Evolutionary conservation across 768 basidiomycete species (phyloP).

Genomic region (Roridomyces roridus): DNA sequence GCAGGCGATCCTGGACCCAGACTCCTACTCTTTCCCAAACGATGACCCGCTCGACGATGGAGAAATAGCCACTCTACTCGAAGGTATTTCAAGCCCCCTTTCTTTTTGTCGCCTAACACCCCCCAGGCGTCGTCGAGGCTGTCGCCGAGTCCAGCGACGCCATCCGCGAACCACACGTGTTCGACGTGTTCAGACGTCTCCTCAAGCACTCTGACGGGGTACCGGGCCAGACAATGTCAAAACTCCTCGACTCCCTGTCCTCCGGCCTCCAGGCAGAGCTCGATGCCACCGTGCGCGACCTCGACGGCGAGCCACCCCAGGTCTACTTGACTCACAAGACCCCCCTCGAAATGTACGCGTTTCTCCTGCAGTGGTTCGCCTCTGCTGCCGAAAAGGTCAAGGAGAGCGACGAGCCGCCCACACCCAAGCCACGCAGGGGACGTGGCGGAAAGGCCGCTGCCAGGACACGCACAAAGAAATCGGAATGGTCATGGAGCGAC

Average conservation of each 20-base stretch:
- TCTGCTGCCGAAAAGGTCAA: conserved; percentile 80
- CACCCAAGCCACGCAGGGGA: conserved; percentile 59
- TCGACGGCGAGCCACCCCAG: conserved; percentile 73
- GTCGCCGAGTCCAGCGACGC: conserved; percentile 79
- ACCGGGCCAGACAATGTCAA: conserved; percentile 72
- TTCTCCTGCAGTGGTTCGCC: conserved; percentile 93
- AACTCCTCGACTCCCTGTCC: conserved; percentile 85
- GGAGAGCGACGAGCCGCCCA: conserved; percentile 52
- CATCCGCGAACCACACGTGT: conserved; percentile 69
- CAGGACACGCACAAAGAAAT: conserved; percentile 45
- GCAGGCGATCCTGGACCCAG: conserved; percentile 63
- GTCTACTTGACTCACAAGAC: conserved; percentile 65
- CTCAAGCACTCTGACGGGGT: conserved; percentile 77
- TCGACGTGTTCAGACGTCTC: conserved; percentile 83
- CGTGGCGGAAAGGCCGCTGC: conserved; percentile 62
- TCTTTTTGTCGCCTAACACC: background rate
- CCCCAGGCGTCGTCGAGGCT: conserved; percentile 77
- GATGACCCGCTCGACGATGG: conserved; percentile 69
- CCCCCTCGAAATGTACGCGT: conserved; percentile 90
- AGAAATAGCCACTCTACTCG: conserved; percentile 60
- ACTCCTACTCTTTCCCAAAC: conserved; percentile 68
- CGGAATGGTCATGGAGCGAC: conserved; percentile 77
- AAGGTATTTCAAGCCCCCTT: conserved; percentile 48
- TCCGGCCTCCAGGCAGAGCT: conserved; percentile 79
- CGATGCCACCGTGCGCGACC: conserved; percentile 71